These are phyloP conservation scores for Euphorbia tirucalli DNA, from an alignment of 345 rosid genomes.

Conservation along the genomic window DNA sequence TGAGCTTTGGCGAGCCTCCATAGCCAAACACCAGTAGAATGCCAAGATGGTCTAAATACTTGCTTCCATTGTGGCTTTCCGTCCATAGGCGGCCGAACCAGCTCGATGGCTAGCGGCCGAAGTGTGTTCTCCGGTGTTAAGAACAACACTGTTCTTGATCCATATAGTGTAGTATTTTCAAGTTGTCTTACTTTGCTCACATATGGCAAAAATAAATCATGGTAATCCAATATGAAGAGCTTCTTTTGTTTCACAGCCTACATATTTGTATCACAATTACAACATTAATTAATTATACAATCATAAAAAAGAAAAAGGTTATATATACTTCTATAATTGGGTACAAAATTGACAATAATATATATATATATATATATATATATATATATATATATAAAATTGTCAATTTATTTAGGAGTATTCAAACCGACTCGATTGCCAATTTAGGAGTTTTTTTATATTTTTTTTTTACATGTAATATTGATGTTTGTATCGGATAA, in stretches of 20 bases:
- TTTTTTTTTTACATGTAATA: too few relatives aligned
- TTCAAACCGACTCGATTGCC: too few relatives aligned
- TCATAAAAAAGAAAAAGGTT: too few relatives aligned
- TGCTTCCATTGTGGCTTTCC: slow-evolving; percentile 66
- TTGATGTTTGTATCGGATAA: too few relatives aligned
- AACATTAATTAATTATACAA: background rate
- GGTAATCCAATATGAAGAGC: slow-evolving; percentile 56
- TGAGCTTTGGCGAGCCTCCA: slow-evolving; percentile 78
- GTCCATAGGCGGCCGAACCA: slow-evolving; percentile 49
- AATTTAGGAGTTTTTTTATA: too few relatives aligned
- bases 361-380: too few relatives aligned
- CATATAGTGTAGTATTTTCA: slow-evolving; percentile 50
- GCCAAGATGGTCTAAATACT: slow-evolving; percentile 40
- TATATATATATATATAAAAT: too few relatives aligned
- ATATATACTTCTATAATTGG: too few relatives aligned
- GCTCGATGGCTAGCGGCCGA: slow-evolving; percentile 62
- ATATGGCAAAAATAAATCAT: slow-evolving; percentile 55
- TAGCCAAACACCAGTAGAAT: slow-evolving; percentile 56
- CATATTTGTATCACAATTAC: background rate
- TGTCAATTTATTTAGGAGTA: too few relatives aligned
- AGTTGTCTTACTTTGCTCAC: slow-evolving; percentile 59
- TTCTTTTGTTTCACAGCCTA: slow-evolving; percentile 26
- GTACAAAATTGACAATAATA: too few relatives aligned
- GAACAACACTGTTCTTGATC: slow-evolving; percentile 65
- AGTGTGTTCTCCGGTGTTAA: slow-evolving; percentile 47